phyloP scores from a whole-genome alignment of 2,329 filamentous ascomycete genomes.

The Trichoderma lentiforme region DNA sequence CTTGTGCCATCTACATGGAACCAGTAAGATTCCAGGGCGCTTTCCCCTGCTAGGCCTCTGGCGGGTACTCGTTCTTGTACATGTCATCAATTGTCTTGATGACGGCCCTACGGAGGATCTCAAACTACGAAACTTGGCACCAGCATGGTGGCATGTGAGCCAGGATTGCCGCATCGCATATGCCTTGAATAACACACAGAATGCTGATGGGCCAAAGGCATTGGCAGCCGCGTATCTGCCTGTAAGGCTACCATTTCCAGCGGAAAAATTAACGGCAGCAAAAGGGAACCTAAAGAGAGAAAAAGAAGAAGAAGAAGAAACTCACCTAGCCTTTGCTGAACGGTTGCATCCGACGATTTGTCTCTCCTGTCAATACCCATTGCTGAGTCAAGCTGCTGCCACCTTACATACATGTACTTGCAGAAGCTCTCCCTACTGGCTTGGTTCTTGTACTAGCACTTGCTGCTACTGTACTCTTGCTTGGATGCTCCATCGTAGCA shows the following conservation, averaged over 20 bases:
- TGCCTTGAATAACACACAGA: neutral
- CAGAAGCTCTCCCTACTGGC: neutral
- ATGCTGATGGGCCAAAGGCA: neutral
- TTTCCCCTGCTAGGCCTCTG: neutral
- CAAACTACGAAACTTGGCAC: neutral
- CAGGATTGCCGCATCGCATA: neutral
- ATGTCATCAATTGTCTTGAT: neutral
- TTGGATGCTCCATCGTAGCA: neutral
- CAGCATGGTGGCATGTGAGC: neutral
- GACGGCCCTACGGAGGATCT: neutral
- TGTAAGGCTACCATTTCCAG: neutral
- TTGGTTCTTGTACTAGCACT: neutral
- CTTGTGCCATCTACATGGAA: constrained; percentile 16
- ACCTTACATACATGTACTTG: neutral
- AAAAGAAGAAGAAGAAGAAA: neutral
- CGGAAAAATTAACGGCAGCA: neutral
- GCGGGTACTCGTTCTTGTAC: neutral
- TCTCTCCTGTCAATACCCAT: neutral
- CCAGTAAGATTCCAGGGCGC: constrained; percentile 14
- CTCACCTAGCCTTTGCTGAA: neutral
- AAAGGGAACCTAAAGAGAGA: neutral
- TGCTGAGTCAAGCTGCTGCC: neutral
- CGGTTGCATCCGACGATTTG: neutral
- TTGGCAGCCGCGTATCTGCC: neutral
- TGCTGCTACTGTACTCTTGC: neutral